These are phyloP conservation scores for Tricholoma terreum DNA, from an alignment of 768 basidiomycete species.

Conservation along the genomic window DNA sequence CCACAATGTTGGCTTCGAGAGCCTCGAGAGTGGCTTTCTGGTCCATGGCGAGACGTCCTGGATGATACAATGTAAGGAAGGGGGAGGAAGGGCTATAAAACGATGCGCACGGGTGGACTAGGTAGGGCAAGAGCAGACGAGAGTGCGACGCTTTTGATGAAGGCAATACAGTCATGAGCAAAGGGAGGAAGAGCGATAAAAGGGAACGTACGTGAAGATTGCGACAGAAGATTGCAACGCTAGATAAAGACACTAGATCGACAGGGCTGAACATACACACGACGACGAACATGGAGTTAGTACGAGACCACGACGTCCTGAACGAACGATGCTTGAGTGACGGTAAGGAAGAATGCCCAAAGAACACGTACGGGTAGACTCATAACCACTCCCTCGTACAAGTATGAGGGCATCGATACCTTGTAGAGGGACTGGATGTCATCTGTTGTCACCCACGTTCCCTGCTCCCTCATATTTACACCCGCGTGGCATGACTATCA, in stretches of 20 bases:
- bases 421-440: no score
- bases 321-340: no score
- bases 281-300: background rate
- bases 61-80: slow-evolving; percentile 3
- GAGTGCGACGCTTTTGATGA: no score
- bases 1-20: background rate
- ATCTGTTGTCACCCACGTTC: no score
- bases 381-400: no score
- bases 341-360: no score
- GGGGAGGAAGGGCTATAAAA: slow-evolving; percentile 5
- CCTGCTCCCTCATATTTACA: no score
- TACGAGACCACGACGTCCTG: no score
- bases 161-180: background rate
- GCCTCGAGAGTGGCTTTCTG: background rate
- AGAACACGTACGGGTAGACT: no score
- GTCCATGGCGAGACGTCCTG: slow-evolving; percentile 3
- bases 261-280: no score
- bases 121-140: background rate
- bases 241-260: background rate
- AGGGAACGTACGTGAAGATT: background rate
- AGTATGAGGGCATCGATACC: no score
- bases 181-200: background rate
- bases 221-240: background rate
- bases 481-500: no score
- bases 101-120: slow-evolving; percentile 4